Evolutionary conservation across 2,329 filamentous ascomycete species (phyloP).

Genomic region (Xylariaceae sp.): DNA sequence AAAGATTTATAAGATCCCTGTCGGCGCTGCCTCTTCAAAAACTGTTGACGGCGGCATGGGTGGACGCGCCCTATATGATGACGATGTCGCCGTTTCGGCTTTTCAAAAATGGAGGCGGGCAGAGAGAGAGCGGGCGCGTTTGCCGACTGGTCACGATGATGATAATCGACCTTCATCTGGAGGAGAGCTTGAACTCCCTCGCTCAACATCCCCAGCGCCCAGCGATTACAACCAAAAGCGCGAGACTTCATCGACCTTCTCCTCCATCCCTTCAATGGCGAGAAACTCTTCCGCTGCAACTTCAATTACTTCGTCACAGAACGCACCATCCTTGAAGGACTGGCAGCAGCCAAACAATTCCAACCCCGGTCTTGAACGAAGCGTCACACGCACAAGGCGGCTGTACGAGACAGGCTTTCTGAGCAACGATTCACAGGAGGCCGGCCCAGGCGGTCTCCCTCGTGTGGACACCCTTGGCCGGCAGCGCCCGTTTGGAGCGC

Average conservation of each 20-base stretch:
- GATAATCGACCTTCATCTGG: slow-evolving; percentile 31
- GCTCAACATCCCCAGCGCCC: slow-evolving; percentile 54
- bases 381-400: slow-evolving; percentile 65
- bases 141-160: slow-evolving; percentile 37
- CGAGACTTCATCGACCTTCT: slow-evolving; percentile 83
- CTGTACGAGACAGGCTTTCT: slow-evolving; percentile 76
- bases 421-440: slow-evolving; percentile 74
- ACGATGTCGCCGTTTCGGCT: slow-evolving; percentile 77
- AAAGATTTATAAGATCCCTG: slow-evolving; percentile 85
- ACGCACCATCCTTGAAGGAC: slow-evolving; percentile 49
- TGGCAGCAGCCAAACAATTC: slow-evolving; percentile 40
- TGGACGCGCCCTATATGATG: slow-evolving; percentile 73
- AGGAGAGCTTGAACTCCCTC: slow-evolving; percentile 27
- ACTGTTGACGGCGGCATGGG: slow-evolving; percentile 49
- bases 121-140: slow-evolving; percentile 49
- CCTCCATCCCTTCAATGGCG: slow-evolving; percentile 61
- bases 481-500: slow-evolving; percentile 49
- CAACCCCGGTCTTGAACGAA: slow-evolving; percentile 54
- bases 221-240: slow-evolving; percentile 69
- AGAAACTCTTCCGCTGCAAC: slow-evolving; percentile 85
- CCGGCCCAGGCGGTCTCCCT: slow-evolving; percentile 72
- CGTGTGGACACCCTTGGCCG: slow-evolving; percentile 75
- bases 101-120: slow-evolving; percentile 72
- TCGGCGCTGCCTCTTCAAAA: slow-evolving; percentile 41
- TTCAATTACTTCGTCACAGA: slow-evolving; percentile 72